A percentile compares a stretch with the other conserved stretches of the same genome.
Evolutionary conservation across 164 flowering plant genomes (phyloP).

Genomic region (Umbellularia californica): DNA sequence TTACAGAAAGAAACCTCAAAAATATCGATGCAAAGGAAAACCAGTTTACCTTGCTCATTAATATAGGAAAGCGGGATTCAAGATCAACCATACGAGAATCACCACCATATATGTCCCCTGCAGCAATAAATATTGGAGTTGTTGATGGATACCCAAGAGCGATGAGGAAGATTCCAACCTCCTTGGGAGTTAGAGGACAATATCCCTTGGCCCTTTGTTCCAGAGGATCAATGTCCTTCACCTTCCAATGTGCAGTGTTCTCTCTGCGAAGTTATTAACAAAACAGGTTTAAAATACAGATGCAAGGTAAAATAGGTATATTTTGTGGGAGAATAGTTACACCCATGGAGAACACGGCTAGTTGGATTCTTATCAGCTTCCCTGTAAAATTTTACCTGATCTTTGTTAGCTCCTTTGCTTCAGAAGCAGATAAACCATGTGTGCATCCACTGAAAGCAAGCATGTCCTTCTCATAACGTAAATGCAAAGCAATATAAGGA

Average conservation of each 20-base stretch:
- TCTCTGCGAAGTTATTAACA: slow-evolving; percentile 38
- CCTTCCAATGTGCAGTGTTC: slow-evolving; percentile 84
- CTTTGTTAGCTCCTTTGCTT: slow-evolving; percentile 74
- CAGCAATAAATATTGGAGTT: slow-evolving; percentile 91
- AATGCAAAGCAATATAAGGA: slow-evolving; percentile 84
- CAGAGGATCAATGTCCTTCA: slow-evolving; percentile 69
- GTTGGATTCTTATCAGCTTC: too few species aligned
- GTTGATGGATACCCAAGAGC: slow-evolving; percentile 81
- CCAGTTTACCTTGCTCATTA: slow-evolving; percentile 75
- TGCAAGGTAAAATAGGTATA: too few species aligned
- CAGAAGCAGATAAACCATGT: slow-evolving; percentile 66
- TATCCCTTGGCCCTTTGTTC: slow-evolving; percentile 85
- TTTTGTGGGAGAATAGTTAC: too few species aligned
- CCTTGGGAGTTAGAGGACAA: slow-evolving; percentile 93
- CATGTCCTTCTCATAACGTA: slow-evolving; percentile 96
- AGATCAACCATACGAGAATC: slow-evolving; percentile 67
- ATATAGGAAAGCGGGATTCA: slow-evolving; percentile 58
- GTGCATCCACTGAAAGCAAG: slow-evolving; percentile 99
- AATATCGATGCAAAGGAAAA: too few species aligned
- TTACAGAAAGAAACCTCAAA: too few species aligned
- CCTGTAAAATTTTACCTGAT: slow-evolving; percentile 48
- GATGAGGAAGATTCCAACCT: slow-evolving; percentile 77
- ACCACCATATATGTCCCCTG: slow-evolving; percentile 97
- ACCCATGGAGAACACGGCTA: too few species aligned
- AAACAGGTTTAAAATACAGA: too few species aligned